Conservation (phyloP, 2,329 filamentous ascomycete species). For the Orbilia ellipsospora region DNA sequence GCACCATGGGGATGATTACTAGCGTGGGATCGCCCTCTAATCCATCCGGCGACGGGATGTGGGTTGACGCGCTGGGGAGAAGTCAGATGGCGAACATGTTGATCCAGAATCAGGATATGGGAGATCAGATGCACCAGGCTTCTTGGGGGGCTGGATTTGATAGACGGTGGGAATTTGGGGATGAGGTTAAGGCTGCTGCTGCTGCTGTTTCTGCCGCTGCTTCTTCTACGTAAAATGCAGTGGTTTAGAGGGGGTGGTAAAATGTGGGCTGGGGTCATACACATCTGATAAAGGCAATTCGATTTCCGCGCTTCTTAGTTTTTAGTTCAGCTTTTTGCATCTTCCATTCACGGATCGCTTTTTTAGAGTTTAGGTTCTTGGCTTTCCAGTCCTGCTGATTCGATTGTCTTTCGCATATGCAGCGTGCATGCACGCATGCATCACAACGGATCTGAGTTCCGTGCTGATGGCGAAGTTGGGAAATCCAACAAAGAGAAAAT, state of each 20-base stretch:
- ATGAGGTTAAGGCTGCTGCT: constrained; percentile 19
- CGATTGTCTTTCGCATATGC: not conserved
- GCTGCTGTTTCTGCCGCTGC: constrained; percentile 7
- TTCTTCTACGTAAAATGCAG: too few relatives aligned
- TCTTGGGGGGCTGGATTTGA: constrained; percentile 27
- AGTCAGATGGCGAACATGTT: constrained; percentile 16
- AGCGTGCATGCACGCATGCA: too few relatives aligned
- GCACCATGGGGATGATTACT: constrained; percentile 22
- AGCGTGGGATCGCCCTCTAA: not conserved
- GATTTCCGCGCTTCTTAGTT: not conserved
- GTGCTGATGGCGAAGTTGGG: too few relatives aligned
- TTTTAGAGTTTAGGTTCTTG: not conserved
- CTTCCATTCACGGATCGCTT: not conserved
- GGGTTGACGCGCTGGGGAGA: constrained; percentile 4
- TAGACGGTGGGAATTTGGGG: constrained; percentile 11
- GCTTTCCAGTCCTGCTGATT: too few relatives aligned
- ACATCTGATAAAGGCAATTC: too few relatives aligned
- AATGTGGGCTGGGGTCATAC: too few relatives aligned
- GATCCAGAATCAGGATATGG: constrained; percentile 12
- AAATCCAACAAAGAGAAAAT: too few relatives aligned
- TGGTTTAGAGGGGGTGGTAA: too few relatives aligned
- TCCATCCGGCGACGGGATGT: not conserved
- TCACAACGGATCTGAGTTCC: too few relatives aligned
- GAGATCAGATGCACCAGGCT: constrained; percentile 24
- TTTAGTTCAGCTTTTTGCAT: not conserved